Evolutionary conservation across 768 basidiomycete genomes (phyloP).

Genomic region (Russula vinacea): DNA sequence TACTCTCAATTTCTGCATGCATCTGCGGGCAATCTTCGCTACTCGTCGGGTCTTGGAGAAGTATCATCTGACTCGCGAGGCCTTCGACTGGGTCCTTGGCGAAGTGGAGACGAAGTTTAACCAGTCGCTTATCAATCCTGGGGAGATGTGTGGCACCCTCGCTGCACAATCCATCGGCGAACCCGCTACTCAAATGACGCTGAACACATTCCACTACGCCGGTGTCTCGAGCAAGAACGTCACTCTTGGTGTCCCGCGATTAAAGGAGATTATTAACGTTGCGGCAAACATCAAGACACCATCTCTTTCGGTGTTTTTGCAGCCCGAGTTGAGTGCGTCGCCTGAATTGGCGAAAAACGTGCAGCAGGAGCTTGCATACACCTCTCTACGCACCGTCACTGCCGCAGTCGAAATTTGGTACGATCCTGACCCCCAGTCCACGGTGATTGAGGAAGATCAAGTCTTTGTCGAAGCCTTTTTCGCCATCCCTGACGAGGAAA

Average conservation of each 20-base stretch:
- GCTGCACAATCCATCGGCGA: slow-evolving; percentile 99
- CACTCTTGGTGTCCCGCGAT: slow-evolving; percentile 96
- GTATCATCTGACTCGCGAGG: slow-evolving; percentile 84
- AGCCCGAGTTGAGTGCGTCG: slow-evolving; percentile 63
- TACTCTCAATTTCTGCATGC: slow-evolving; percentile 89
- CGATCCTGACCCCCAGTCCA: slow-evolving; percentile 87
- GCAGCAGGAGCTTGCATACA: slow-evolving; percentile 90
- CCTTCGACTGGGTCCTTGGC: slow-evolving; percentile 95
- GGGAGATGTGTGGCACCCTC: slow-evolving; percentile 98
- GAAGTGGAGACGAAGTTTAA: slow-evolving; percentile 98
- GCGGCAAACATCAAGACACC: slow-evolving; percentile 99
- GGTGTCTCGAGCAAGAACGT: slow-evolving; percentile 99
- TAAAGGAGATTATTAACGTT: slow-evolving; percentile 99
- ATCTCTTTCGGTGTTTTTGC: slow-evolving; percentile 87
- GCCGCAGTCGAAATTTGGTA: slow-evolving; percentile 97
- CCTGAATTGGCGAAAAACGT: slow-evolving; percentile 75
- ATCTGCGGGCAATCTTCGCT: slow-evolving; percentile 85
- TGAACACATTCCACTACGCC: slow-evolving; percentile 99
- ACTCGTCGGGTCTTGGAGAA: slow-evolving; percentile 83
- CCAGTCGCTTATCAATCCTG: slow-evolving; percentile 84
- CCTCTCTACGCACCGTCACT: slow-evolving; percentile 90
- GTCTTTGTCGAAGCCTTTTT: slow-evolving; percentile 99
- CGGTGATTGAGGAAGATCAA: slow-evolving; percentile 93
- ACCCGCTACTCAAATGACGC: slow-evolving; percentile 98
- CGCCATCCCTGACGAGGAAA: slow-evolving; percentile 96